Percentiles rank a stretch among this genome's conserved stretches.
These are phyloP conservation scores for Candida silvatica DNA, from an alignment of 805 yeast genomes.

Conservation along the genomic window DNA sequence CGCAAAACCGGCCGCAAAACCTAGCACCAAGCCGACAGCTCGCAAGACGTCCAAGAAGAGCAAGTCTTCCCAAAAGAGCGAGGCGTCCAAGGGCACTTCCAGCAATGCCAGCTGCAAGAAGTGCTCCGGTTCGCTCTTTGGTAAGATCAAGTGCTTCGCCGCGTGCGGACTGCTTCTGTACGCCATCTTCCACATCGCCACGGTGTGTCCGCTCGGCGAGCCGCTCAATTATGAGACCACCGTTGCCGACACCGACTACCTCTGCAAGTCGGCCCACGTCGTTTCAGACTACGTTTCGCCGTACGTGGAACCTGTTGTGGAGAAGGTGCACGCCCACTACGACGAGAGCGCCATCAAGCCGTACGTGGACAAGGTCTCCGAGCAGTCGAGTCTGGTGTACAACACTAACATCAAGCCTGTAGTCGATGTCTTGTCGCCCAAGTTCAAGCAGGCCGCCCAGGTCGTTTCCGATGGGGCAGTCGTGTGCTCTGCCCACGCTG, in stretches of 20 bases:
- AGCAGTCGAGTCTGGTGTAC: conserved; percentile 5
- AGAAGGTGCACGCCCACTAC: conserved; percentile 6
- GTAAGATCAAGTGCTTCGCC: conserved; percentile 11
- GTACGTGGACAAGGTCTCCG: conserved; percentile 11
- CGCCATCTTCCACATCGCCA: conserved; percentile 12
- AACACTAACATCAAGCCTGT: conserved; percentile 8
- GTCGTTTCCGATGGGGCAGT: conserved; percentile 1
- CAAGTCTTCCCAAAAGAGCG: too few relatives aligned
- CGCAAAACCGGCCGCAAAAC: too few relatives aligned
- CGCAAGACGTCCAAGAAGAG: too few relatives aligned
- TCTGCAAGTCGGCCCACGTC: conserved; percentile 17
- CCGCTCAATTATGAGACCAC: conserved; percentile 8
- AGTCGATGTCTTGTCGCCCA: too few relatives aligned
- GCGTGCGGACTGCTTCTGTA: conserved; percentile 10
- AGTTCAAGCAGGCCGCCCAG: not conserved
- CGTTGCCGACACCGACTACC: conserved; percentile 8
- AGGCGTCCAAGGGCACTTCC: too few relatives aligned
- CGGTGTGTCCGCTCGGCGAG: conserved; percentile 17
- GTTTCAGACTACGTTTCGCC: conserved; percentile 14
- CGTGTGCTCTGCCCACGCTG: not conserved
- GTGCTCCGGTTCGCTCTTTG: too few relatives aligned
- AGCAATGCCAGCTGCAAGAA: too few relatives aligned
- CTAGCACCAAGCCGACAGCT: too few relatives aligned
- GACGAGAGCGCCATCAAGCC: conserved; percentile 17
- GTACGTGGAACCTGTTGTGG: conserved; percentile 9